A percentile compares a stretch with the other conserved stretches of the same genome.
Conservation (phyloP, 2,329 filamentous ascomycete species). For the Hypomyces rosellus region DNA sequence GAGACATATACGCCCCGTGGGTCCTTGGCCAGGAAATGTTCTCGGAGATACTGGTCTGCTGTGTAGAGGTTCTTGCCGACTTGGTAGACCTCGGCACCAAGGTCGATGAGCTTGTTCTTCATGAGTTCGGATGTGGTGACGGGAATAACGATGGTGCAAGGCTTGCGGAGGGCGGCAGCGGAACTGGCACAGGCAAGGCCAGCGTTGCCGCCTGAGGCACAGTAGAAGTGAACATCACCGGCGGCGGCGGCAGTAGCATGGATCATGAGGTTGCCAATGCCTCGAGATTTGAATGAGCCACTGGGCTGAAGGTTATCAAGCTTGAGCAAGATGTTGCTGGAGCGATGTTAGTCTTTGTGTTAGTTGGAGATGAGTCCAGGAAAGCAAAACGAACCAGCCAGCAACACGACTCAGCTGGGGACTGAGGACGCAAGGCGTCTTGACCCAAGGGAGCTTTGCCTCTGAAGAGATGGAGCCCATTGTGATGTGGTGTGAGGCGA, state of each 20-base stretch:
- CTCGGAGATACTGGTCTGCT: slow-evolving; percentile 60
- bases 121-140: slow-evolving; percentile 59
- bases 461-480: slow-evolving; percentile 38
- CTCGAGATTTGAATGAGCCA: slow-evolving; percentile 79
- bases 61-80: slow-evolving; percentile 62
- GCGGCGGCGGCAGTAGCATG: slow-evolving; percentile 27
- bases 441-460: slow-evolving; percentile 54
- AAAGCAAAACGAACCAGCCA: slow-evolving; percentile 54
- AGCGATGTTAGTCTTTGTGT: neutral
- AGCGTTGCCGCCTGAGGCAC: slow-evolving; percentile 75
- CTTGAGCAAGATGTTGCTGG: slow-evolving; percentile 73
- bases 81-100: slow-evolving; percentile 64
- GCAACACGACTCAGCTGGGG: slow-evolving; percentile 59
- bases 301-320: slow-evolving; percentile 80
- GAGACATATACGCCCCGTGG: slow-evolving; percentile 56
- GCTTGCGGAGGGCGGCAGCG: slow-evolving; percentile 55
- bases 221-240: slow-evolving; percentile 62
- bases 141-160: slow-evolving; percentile 72
- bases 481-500: slow-evolving; percentile 4
- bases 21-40: slow-evolving; percentile 49
- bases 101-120: slow-evolving; percentile 61
- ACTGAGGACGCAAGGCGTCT: slow-evolving; percentile 66
- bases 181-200: slow-evolving; percentile 76
- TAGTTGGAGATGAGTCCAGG: slow-evolving; percentile 13
- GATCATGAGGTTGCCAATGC: slow-evolving; percentile 64